Base-by-base conservation (phyloP, 306 rosid species). In the Parietaria judaica region DNA sequence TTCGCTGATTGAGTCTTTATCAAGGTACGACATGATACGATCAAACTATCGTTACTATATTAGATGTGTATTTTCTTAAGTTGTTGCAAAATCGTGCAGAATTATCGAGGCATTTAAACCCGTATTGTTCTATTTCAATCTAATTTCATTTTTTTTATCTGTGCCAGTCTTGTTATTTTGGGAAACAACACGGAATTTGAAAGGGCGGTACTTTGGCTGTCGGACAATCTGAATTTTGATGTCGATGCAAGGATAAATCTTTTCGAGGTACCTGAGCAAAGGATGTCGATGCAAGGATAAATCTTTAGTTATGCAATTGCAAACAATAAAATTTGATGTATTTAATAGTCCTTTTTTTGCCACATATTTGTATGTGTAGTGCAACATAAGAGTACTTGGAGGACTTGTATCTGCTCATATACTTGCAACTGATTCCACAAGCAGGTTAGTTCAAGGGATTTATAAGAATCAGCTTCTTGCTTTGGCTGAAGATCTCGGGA, bases 381-480 rank as follows among this genome's bases (percentile, higher is more conserved):
- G 98, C 86, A 92, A 92, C 84, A 92, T 92, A 73, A 82, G 96
- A 84, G 95, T 86, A 46, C 98, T 92, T 72, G 98, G 98, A 61
- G 98, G 98, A 68, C 96, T 92, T 67, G 84, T 92, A 59, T 92
- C 96, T 70, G 94, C 96, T 74, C 98, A 92, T 76, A 73, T 92
- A 59, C 95, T 88, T 70, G 96, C 96, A 14, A 82, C 96, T 70
- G 96, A 88, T 88, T 80, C 94, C 71, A 72, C 87, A 53, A 77
- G 77, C 71, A 76, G 86, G 72, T 61, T 84, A 72, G 68, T 80
- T 68, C 74, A 66, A 67, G 90, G 84, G 61, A 58, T 73, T 63
- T 92, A 92, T 76, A 77, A 80, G 34, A 86, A 86, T 69, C 83
- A 86, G 81, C 76, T 92, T 53, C 85, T 88, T 60, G 65, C 59